Evolutionary conservation across 441 rosid genomes (phyloP).

Genomic region (Cnidoscolus chayamansa): DNA sequence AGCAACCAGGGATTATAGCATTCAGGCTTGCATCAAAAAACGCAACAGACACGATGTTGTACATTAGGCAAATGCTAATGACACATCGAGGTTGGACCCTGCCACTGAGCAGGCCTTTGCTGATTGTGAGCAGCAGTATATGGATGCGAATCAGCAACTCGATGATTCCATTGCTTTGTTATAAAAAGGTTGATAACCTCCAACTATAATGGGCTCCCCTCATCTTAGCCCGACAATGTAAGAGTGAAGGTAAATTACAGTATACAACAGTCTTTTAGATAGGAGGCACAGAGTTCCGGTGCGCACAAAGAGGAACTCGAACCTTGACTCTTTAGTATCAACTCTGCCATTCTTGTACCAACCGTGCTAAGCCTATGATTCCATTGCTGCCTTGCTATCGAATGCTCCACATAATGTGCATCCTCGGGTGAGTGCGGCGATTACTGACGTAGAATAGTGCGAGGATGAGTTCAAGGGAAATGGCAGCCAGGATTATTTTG

Average conservation of each 20-base stretch:
- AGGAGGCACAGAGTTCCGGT: too few relatives aligned
- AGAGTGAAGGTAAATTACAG: too few relatives aligned
- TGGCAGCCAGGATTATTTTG: background rate
- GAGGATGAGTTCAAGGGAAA: slow-evolving; percentile 8
- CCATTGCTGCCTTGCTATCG: slow-evolving; percentile 24
- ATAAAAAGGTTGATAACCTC: too few relatives aligned
- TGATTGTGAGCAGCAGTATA: slow-evolving; percentile 31
- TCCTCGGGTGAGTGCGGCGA: slow-evolving; percentile 25
- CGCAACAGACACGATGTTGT: slow-evolving; percentile 23
- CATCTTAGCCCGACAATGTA: too few relatives aligned
- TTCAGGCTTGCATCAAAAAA: slow-evolving; percentile 23
- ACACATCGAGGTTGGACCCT: slow-evolving; percentile 16
- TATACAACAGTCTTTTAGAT: too few relatives aligned
- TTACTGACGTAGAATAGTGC: slow-evolving; percentile 19
- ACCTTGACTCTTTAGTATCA: too few relatives aligned
- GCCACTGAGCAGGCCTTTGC: slow-evolving; percentile 22
- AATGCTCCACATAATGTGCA: slow-evolving; percentile 15
- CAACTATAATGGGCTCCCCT: too few relatives aligned
- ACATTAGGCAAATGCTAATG: slow-evolving; percentile 14
- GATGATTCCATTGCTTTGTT: slow-evolving; percentile 24
- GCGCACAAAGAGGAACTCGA: too few relatives aligned
- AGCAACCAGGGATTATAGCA: slow-evolving; percentile 24
- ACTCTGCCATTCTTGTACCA: too few relatives aligned
- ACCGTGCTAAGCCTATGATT: too few relatives aligned
- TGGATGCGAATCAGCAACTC: slow-evolving; percentile 32